Conservation (phyloP, 805 yeast genomes). For the Metschnikowia reukaufii region DNA sequence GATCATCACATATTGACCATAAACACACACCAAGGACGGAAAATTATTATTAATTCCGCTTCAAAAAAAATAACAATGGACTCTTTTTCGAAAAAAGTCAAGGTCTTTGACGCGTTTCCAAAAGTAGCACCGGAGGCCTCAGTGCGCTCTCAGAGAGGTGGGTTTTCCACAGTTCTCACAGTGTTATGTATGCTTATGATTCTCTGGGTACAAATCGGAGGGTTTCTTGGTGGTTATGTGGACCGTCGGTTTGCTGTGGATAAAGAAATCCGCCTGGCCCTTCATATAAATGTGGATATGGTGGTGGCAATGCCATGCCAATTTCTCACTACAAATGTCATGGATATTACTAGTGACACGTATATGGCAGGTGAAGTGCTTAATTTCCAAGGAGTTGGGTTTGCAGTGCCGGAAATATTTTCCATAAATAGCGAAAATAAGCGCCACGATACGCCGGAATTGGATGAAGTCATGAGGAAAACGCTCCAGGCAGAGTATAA, state of each 20-base stretch:
- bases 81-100: conserved; percentile 37
- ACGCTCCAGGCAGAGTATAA: conserved; percentile 66
- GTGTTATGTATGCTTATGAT: conserved; percentile 62
- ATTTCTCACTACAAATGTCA: conserved; percentile 67
- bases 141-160: conserved; percentile 75
- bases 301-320: conserved; percentile 84
- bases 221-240: conserved; percentile 76
- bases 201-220: conserved; percentile 83
- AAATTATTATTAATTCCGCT: too few species aligned
- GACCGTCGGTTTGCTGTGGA: conserved; percentile 81
- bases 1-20: neutral
- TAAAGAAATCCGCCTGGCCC: conserved; percentile 50
- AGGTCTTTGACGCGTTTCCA: conserved; percentile 49
- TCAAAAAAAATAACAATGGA: conserved; percentile 31
- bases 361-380: conserved; percentile 75
- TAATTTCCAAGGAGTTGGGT: conserved; percentile 63
- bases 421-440: conserved; percentile 46
- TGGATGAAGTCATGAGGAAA: conserved; percentile 65
- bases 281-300: conserved; percentile 75
- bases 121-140: conserved; percentile 54
- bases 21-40: neutral
- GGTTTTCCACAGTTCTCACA: conserved; percentile 65
- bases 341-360: conserved; percentile 76
- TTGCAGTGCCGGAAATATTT: conserved; percentile 53
- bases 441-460: conserved; percentile 55